These are phyloP conservation scores for Candida coquimbonensis DNA, from an alignment of 805 yeast genomes.

Conservation along the genomic window DNA sequence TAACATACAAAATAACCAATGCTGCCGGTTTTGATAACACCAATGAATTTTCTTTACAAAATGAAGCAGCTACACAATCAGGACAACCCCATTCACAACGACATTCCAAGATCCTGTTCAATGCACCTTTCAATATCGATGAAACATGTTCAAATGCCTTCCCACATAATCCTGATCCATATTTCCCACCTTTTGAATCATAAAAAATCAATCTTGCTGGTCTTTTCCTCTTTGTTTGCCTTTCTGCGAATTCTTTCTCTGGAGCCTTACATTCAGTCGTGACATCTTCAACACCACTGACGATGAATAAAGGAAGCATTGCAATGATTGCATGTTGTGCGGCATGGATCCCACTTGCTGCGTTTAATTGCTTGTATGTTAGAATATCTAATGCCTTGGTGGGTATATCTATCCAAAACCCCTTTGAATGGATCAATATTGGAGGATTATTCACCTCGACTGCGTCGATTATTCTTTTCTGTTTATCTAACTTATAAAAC, in stretches of 20 bases:
- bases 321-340: conserved; percentile 89
- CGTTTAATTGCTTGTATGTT: conserved; percentile 47
- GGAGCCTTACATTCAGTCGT: conserved; percentile 97
- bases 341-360: conserved; percentile 94
- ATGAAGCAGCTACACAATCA: conserved; percentile 75
- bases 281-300: conserved; percentile 70
- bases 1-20: conserved; percentile 51
- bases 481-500: conserved; percentile 76
- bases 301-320: conserved; percentile 64
- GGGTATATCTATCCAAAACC: conserved; percentile 91
- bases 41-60: conserved; percentile 72
- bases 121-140: conserved; percentile 53
- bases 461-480: conserved; percentile 79
- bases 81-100: conserved; percentile 66
- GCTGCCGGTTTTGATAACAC: conserved; percentile 90
- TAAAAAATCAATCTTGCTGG: conserved; percentile 84
- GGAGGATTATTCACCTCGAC: conserved; percentile 93
- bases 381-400: conserved; percentile 51
- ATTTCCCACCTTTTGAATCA: conserved; percentile 75
- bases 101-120: conserved; percentile 55
- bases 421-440: conserved; percentile 57
- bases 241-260: conserved; percentile 82
- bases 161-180: conserved; percentile 73
- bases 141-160: conserved; percentile 78
- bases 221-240: conserved; percentile 64